Conservation (phyloP, 2,329 filamentous ascomycete species). For the Teratosphaeria gauchensis region DNA sequence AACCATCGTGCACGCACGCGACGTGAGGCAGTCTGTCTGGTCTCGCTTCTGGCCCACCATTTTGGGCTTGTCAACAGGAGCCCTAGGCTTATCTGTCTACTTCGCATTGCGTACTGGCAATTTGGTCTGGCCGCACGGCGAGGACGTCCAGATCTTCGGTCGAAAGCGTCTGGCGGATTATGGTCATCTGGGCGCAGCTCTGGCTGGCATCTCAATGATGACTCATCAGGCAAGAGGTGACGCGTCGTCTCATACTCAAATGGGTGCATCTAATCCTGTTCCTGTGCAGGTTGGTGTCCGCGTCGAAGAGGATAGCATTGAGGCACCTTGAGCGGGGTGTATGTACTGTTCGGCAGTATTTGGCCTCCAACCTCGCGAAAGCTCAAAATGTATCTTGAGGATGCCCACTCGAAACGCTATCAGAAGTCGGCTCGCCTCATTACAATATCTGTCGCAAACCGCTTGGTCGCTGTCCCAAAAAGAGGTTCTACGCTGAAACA, state of each 20-base stretch:
- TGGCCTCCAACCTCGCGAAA: neutral
- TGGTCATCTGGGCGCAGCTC: slow-evolving; percentile 25
- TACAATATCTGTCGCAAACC: neutral
- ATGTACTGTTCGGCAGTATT: too few species aligned
- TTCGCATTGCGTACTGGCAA: slow-evolving; percentile 15
- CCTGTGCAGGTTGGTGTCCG: neutral
- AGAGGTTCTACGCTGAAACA: neutral
- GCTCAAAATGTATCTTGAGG: neutral
- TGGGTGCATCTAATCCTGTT: neutral
- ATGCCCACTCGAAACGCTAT: neutral
- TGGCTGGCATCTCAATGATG: slow-evolving; percentile 17
- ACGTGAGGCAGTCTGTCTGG: slow-evolving; percentile 4
- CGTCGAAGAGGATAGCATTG: neutral
- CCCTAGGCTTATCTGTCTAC: slow-evolving; percentile 12
- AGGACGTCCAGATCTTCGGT: slow-evolving; percentile 26
- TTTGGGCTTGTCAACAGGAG: slow-evolving; percentile 9
- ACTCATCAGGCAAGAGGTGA: neutral
- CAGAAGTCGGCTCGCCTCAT: neutral
- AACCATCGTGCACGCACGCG: slow-evolving; percentile 1
- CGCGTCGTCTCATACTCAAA: neutral
- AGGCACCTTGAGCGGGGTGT: neutral
- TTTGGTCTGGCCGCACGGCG: slow-evolving; percentile 24
- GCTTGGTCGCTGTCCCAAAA: neutral
- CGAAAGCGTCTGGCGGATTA: slow-evolving; percentile 24
- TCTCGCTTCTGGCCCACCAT: slow-evolving; percentile 13